These are phyloP conservation scores for Falciphora oryzae DNA, from an alignment of 2,329 filamentous ascomycete species.

Conservation along the genomic window DNA sequence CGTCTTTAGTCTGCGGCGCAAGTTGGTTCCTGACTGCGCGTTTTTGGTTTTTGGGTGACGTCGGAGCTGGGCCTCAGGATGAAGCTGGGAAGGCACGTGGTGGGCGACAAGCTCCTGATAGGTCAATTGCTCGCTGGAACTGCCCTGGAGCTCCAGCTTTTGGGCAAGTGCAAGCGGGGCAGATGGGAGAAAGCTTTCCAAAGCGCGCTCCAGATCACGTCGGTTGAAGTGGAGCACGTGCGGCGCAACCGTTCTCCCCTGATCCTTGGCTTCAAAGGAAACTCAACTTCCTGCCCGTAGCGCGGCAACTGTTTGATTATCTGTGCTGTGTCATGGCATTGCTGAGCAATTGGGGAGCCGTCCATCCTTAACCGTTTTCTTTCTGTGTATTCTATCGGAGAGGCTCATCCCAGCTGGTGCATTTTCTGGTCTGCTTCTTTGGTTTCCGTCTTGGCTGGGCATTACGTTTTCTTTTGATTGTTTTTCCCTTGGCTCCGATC, in stretches of 20 bases:
- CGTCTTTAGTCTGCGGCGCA: too few relatives aligned
- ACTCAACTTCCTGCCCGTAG: neutral
- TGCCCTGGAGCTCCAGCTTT: neutral
- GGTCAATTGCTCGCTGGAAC: conserved; percentile 12
- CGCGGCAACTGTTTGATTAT: neutral
- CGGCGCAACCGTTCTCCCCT: too few relatives aligned
- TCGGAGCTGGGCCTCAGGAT: too few relatives aligned
- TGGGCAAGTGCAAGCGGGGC: neutral
- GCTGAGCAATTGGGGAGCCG: neutral
- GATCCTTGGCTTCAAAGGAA: neutral
- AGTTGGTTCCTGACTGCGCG: too few relatives aligned
- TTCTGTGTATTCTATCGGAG: neutral
- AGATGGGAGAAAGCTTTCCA: neutral
- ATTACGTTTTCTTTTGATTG: neutral
- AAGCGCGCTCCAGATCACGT: neutral
- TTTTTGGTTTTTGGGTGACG: neutral
- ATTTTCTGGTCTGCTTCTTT: neutral
- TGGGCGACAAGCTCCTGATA: conserved; percentile 9
- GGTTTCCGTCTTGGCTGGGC: neutral
- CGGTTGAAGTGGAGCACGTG: neutral
- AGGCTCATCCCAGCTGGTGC: neutral
- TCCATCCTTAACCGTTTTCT: neutral
- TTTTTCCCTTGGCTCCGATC: neutral
- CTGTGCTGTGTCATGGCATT: neutral
- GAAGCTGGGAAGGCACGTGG: neutral